Evolutionary conservation across 2,329 filamentous ascomycete genomes (phyloP).

Genomic region (Rhinocladiella mackenziei): DNA sequence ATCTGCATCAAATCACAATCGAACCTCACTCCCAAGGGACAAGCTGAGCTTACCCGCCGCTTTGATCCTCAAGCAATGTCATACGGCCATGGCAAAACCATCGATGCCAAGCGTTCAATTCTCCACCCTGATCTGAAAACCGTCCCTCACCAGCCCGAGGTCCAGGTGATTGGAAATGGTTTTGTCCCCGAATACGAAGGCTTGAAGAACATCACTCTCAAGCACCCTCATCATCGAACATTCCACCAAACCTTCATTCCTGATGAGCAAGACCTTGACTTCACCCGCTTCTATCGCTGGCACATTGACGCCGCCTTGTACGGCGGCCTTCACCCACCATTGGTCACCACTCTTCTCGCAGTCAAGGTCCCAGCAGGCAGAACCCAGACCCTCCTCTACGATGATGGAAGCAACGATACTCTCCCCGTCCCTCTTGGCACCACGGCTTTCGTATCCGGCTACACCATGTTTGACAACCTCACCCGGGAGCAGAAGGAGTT

Average conservation of each 20-base stretch:
- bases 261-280: constrained; percentile 55
- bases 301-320: constrained; percentile 49
- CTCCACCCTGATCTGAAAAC: constrained; percentile 78
- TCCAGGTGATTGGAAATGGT: constrained; percentile 76
- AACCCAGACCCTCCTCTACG: constrained; percentile 65
- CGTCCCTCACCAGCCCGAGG: constrained; percentile 72
- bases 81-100: constrained; percentile 73
- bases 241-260: constrained; percentile 67
- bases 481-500: constrained; percentile 64
- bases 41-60: constrained; percentile 68
- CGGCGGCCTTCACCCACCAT: constrained; percentile 63
- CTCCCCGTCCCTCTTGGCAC: constrained; percentile 68
- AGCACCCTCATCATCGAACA: constrained; percentile 72
- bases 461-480: constrained; percentile 66
- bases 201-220: constrained; percentile 61
- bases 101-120: constrained; percentile 62
- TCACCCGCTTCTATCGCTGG: constrained; percentile 48
- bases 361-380: constrained; percentile 67
- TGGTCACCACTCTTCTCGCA: constrained; percentile 68
- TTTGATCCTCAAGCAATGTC: constrained; percentile 64
- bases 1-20: constrained; percentile 67
- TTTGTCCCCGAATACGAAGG: constrained; percentile 67
- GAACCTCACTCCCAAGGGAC: constrained; percentile 62
- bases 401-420: constrained; percentile 65
- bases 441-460: constrained; percentile 69